phyloP scores from a whole-genome alignment of 129 eudicot species.

The Erigeron canadensis region DNA sequence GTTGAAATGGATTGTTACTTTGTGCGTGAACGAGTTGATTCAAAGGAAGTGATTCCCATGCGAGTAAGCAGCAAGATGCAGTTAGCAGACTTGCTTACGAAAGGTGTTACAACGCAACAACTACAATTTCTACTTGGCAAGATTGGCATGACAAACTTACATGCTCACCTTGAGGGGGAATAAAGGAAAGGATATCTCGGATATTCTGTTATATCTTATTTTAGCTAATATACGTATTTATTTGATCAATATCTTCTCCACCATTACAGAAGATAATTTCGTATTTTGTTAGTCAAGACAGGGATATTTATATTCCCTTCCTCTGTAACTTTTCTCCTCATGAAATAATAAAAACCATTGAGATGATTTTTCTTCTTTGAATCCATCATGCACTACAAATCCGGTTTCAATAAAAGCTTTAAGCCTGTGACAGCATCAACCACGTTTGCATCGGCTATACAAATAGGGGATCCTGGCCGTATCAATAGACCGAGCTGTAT shows the following conservation, averaged over 20 bases:
- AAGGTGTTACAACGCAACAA: neutral
- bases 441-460: constrained; percentile 31
- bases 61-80: no score
- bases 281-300: no score
- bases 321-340: no score
- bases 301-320: no score
- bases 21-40: neutral
- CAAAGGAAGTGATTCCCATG: neutral
- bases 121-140: constrained; percentile 2
- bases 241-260: no score
- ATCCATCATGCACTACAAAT: constrained; percentile 19
- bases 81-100: neutral
- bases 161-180: constrained; percentile 5
- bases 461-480: constrained; percentile 35
- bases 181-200: no score
- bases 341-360: no score
- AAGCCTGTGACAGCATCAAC: constrained; percentile 22
- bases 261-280: no score
- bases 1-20: no score
- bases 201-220: no score
- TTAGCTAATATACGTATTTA: no score
- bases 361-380: no score
- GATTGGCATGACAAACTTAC: constrained; percentile 6
- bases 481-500: constrained; percentile 31
- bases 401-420: constrained; percentile 11